These are phyloP conservation scores for Ophryocystis elektroscirrha DNA, from an alignment of 169 alveolate species.

Conservation along the genomic window DNA sequence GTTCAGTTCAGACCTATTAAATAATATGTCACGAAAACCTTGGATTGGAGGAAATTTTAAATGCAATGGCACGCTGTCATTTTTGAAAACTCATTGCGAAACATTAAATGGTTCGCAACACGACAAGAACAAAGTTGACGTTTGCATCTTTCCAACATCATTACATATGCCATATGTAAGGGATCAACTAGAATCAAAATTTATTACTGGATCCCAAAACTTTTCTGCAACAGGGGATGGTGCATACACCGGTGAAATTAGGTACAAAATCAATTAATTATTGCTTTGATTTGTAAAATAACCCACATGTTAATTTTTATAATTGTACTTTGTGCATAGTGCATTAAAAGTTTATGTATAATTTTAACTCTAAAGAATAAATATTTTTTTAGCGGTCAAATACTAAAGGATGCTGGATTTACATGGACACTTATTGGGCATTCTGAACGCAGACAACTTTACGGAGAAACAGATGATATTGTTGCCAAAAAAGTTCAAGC, in stretches of 20 bases:
- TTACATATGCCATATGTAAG: conserved; percentile 50
- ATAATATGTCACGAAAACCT: conserved; percentile 44
- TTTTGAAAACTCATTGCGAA: conserved; percentile 32
- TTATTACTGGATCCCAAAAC: conserved; percentile 70
- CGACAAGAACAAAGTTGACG: conserved; percentile 42
- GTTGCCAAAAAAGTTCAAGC: conserved; percentile 70
- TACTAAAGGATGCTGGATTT: conserved; percentile 63
- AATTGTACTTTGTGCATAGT: no score
- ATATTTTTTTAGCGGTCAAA: conserved; percentile 49
- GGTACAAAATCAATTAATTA: no score
- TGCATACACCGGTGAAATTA: conserved; percentile 89
- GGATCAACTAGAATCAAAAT: conserved; percentile 30
- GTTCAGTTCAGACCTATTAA: no score
- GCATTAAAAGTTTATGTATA: no score
- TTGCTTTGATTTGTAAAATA: no score
- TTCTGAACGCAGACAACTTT: conserved; percentile 81
- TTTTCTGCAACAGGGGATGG: conserved; percentile 70
- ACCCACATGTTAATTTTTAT: no score
- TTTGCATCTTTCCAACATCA: conserved; percentile 56
- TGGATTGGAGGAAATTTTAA: conserved; percentile 86
- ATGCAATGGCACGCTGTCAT: conserved; percentile 63
- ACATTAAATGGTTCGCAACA: conserved; percentile 30
- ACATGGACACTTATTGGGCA: conserved; percentile 87
- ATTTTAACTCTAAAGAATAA: no score
- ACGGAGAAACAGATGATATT: conserved; percentile 71